phyloP scores from a whole-genome alignment of 1,284 basidiomycete species.

The Takashimella koratensis region DNA sequence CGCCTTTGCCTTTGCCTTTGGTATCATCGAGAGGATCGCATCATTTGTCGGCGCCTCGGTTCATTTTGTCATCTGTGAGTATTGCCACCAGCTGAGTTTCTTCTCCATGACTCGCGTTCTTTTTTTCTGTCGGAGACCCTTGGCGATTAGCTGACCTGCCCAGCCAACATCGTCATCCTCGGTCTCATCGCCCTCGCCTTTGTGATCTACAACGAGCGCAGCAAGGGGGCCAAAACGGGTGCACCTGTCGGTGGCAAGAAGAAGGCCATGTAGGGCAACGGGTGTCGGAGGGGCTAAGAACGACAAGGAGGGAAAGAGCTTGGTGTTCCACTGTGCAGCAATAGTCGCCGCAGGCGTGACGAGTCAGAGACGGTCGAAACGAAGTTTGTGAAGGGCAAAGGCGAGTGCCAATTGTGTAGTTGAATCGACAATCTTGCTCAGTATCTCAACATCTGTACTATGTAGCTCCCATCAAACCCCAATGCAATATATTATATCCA shows the following conservation, averaged over 20 bases:
- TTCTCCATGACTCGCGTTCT: neutral
- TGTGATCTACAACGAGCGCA: conserved; percentile 31
- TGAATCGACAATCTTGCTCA: too few species aligned
- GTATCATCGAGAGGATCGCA: conserved; percentile 30
- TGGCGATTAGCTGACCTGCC: neutral
- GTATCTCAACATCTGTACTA: too few species aligned
- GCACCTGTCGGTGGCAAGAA: conserved; percentile 5
- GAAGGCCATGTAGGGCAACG: conserved; percentile 6
- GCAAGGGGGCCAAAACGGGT: neutral
- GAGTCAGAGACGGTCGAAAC: too few species aligned
- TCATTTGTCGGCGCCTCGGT: conserved; percentile 33
- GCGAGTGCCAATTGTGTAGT: too few species aligned
- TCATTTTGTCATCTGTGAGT: conserved; percentile 38
- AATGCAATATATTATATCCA: too few species aligned
- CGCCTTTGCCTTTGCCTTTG: conserved; percentile 24
- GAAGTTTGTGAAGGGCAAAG: too few species aligned
- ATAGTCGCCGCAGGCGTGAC: too few species aligned
- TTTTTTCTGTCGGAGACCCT: neutral
- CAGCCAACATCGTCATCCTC: conserved; percentile 39
- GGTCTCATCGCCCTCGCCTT: conserved; percentile 24
- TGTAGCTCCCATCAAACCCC: too few species aligned
- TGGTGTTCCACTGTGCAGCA: too few species aligned
- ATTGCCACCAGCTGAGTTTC: too few species aligned
- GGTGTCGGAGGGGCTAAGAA: neutral
- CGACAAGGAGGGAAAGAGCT: too few species aligned